Evolutionary conservation across 352 stramenopile species (phyloP).

Genomic region (Globisporangium iwayamae): DNA sequence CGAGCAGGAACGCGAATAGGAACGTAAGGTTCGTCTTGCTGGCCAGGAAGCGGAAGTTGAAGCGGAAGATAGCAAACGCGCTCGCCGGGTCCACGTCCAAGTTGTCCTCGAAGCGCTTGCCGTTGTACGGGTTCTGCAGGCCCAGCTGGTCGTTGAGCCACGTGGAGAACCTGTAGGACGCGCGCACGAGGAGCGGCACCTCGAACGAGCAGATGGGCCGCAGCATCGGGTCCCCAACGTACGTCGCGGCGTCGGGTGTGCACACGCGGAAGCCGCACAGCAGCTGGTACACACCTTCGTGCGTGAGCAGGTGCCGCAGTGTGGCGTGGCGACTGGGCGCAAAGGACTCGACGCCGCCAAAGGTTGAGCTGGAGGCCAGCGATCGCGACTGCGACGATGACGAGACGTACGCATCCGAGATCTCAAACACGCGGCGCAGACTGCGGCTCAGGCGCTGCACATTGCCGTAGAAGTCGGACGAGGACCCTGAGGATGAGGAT

Average conservation of each 20-base stretch:
- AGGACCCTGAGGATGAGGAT: slow-evolving; percentile 20
- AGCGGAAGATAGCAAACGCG: slow-evolving; percentile 47
- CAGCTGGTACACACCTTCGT: slow-evolving; percentile 60
- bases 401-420: slow-evolving; percentile 83
- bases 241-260: slow-evolving; percentile 56
- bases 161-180: slow-evolving; percentile 74
- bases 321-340: slow-evolving; percentile 54
- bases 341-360: slow-evolving; percentile 45
- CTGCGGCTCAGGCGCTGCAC: slow-evolving; percentile 69
- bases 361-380: slow-evolving; percentile 15
- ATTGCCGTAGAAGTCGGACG: slow-evolving; percentile 12
- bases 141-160: slow-evolving; percentile 73
- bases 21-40: slow-evolving; percentile 84
- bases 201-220: slow-evolving; percentile 83
- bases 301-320: slow-evolving; percentile 61
- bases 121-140: slow-evolving; percentile 63
- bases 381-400: slow-evolving; percentile 64
- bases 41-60: slow-evolving; percentile 86
- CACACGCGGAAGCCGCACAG: slow-evolving; percentile 68
- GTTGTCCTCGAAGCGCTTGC: slow-evolving; percentile 74
- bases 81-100: slow-evolving; percentile 46
- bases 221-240: slow-evolving; percentile 82
- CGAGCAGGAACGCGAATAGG: slow-evolving; percentile 44
- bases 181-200: slow-evolving; percentile 66
- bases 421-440: slow-evolving; percentile 77